Evolutionary conservation across 2,329 filamentous ascomycete species (phyloP), one percentile per base, ranked within the genome.

Genomic region (Alternaria panax): DNA sequence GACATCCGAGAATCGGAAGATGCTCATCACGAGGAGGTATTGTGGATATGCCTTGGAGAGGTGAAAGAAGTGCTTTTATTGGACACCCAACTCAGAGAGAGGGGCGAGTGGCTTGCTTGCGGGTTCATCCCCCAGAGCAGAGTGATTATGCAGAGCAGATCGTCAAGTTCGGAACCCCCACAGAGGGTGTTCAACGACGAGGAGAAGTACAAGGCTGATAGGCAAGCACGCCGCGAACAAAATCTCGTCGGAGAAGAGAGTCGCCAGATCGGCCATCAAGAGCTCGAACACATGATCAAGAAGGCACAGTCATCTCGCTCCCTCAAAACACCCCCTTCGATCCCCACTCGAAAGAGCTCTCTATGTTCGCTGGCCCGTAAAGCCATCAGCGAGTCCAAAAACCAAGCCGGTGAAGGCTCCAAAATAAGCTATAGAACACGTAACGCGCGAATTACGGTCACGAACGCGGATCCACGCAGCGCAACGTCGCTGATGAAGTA

Each of bases 341-440:
- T 60, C n/a, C 53, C 58, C 18, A 75, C 28, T 12, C 0, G 87
- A 16, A 51, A 34, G 25, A 51, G 46, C 46, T 57, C 54, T 22
- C n/a, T 57, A 20, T 11, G 2, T 3, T 51, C 46, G n/a, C 24
- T 57, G 38, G 9, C 12, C 9, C 11, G 18, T 4, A 45, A 57
- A 20, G n/a, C 24, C 25, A 22, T 28, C 12, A 28, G n/a, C 12
- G 22, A 27, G 16, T 16, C 28, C n/a, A 57, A 27, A 24, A 40
- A 40, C 9, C n/a, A 12, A 25, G 36, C 5, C 27, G 20, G 3
- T 0, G 8, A n/a, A n/a, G 18, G 16, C 24, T 38, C 54, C 14
- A 56, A 57, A 25, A 41, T 57, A 16, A 36, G 8, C 9, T 16
- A 41, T 16, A 45, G 34, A 3, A 57, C 48, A 4, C 47, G 54